These are phyloP conservation scores for Colletotrichum lentis DNA, from an alignment of 2,329 filamentous ascomycete genomes.

Conservation along the genomic window DNA sequence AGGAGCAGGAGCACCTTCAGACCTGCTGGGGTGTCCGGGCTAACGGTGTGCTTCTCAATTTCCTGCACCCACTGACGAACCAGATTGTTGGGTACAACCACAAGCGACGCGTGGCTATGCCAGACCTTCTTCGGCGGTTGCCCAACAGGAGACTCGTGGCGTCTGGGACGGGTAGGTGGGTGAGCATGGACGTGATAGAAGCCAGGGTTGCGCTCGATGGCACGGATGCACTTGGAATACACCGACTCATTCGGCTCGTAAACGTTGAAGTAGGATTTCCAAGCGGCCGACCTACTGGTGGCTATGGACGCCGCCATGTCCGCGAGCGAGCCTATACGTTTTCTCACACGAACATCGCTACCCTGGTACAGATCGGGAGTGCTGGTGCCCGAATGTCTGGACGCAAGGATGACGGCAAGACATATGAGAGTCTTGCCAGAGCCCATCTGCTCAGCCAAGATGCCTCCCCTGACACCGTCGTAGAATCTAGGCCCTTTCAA, in stretches of 20 bases:
- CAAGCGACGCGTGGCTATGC: slow-evolving; percentile 74
- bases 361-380: slow-evolving; percentile 69
- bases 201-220: slow-evolving; percentile 65
- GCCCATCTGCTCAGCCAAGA: slow-evolving; percentile 83
- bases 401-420: slow-evolving; percentile 78
- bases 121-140: slow-evolving; percentile 60
- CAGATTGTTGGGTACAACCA: slow-evolving; percentile 85
- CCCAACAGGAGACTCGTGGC: slow-evolving; percentile 49
- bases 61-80: slow-evolving; percentile 85
- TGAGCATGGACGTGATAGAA: slow-evolving; percentile 65
- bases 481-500: slow-evolving; percentile 74
- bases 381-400: slow-evolving; percentile 71
- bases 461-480: slow-evolving; percentile 77
- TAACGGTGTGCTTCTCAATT: slow-evolving; percentile 76
- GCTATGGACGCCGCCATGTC: slow-evolving; percentile 79
- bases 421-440: slow-evolving; percentile 90
- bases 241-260: slow-evolving; percentile 58
- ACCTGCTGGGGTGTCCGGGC: slow-evolving; percentile 46
- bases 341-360: slow-evolving; percentile 50
- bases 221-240: slow-evolving; percentile 62
- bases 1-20: slow-evolving; percentile 74
- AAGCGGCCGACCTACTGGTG: slow-evolving; percentile 73
- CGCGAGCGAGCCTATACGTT: slow-evolving; percentile 67
- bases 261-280: slow-evolving; percentile 70
- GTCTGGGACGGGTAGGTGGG: slow-evolving; percentile 42